phyloP scores from a whole-genome alignment of 2,329 filamentous ascomycete species.

The Penicillium sp. region DNA sequence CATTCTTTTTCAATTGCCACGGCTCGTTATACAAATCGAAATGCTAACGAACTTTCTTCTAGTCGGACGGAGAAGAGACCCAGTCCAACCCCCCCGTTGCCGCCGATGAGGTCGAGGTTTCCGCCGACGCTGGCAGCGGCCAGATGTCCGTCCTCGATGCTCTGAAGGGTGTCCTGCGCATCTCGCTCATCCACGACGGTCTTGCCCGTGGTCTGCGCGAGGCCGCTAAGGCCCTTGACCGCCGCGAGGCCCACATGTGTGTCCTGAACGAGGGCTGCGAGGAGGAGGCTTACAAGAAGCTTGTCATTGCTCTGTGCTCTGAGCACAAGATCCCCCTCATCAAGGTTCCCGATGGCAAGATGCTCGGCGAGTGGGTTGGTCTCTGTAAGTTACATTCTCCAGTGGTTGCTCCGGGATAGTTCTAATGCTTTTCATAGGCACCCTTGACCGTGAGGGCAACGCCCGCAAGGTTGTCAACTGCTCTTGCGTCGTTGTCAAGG shows the following conservation, averaged over 20 bases:
- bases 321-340: conserved; percentile 99
- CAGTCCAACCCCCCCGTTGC: conserved; percentile 62
- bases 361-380: conserved; percentile 99
- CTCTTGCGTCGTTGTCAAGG: conserved; percentile 99
- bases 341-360: conserved; percentile 99
- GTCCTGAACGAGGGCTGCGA: conserved; percentile 99
- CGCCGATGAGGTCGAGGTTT: conserved; percentile 90
- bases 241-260: conserved; percentile 99
- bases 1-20: neutral
- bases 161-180: conserved; percentile 97
- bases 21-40: no score
- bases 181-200: conserved; percentile 98
- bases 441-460: conserved; percentile 98
- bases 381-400: conserved; percentile 96
- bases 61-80: conserved; percentile 99
- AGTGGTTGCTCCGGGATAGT: no score
- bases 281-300: conserved; percentile 99
- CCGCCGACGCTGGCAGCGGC: conserved; percentile 70
- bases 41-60: conserved; percentile 19
- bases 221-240: conserved; percentile 96
- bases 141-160: conserved; percentile 97
- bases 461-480: conserved; percentile 99
- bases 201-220: conserved; percentile 97
- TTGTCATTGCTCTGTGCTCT: conserved; percentile 94
- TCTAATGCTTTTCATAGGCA: conserved; percentile 55